Base-by-base conservation (phyloP, 306 rosid genomes). In the Trichosanthes cucumerina region DNA sequence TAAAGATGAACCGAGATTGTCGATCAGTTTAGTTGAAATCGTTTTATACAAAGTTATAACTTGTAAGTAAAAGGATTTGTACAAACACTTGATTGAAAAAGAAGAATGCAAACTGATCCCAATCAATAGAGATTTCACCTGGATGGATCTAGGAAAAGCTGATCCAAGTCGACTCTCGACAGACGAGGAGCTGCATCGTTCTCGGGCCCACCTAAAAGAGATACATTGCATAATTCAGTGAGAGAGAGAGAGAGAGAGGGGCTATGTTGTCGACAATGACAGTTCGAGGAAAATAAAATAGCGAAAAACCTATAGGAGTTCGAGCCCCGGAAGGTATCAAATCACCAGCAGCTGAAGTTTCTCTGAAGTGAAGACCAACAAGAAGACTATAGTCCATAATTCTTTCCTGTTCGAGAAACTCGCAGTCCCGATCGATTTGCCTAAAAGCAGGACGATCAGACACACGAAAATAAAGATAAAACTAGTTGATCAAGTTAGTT, bases 341-440 rank as follows among this genome's bases (percentile, higher is more conserved):
- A 31, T 89, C 88, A 28, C 97, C 96, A 26, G 89, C 87, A 38
- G 84, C 78, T 16, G 98, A 87, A 76, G 87, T 88, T 59, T 88
- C 88, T 85, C 86, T 86, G 85, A 94, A 94, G 87, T 89, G 93
- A 82, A 94, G 91, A 26, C 98, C 98, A 79, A 94, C 86, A 41
- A 94, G 81, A 52, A 94, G 76, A 79, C 98, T 94, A 75, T 94
- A 94, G 84, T 94, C 98, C 98, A 92, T 94, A 65, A 92, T 89
- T 81, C 97, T 91, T 76, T 94, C 98, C 26, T 89, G 97, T 78
- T 94, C 97, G 28, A 94, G 84, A 79, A 94, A 88, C 87, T 94
- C 98, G 41, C 98, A 94, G 14, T 94, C 98, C 75, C 77, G 86
- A 82, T 94, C 98, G 74, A 92, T 52, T 90, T 94, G 95, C 81